Base-by-base conservation (phyloP, 1,284 basidiomycete genomes). In the Naganishia cerealis region DNA sequence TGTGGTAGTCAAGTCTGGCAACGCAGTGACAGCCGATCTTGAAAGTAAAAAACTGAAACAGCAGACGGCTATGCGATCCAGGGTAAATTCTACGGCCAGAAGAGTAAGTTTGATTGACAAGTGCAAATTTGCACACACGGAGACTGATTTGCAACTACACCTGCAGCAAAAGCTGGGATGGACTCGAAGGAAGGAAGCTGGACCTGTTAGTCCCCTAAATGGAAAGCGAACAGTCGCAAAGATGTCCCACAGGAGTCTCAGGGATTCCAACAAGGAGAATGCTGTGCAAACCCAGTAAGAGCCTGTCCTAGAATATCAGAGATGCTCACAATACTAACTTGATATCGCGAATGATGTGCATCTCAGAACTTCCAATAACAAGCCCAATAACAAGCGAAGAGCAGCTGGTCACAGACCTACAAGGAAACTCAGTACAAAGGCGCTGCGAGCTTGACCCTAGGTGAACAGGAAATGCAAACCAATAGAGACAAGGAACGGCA, bases 91-190 rank as follows among this genome's bases (percentile, higher is more conserved):
- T 5, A 57, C 59, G n/a, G 46, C 59, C 8, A 53, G 67, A 50
- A 68, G 67, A 29, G 67, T 68, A 46, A 65, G 67, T 67, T 12
- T 26, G 24, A 8, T 4, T 36, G 18, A 12, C 9, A 33, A 12
- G 18, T 13, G 42, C 13, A 21, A 21, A 12, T 6, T 6, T 12
- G 5, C n/a, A 40, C 40, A 18, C 24, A 59, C 10, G 9, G 18
- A 10, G 16, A 43, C 66, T 53, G 4, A 54, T 1, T 6, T 10
- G 2, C 18, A 9, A 29, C n/a, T 61, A 18, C 15, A 21, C 16
- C 18, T 50, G 38, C 16, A 68, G 67, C 42, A 62, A 50, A 57
- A 65, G 61, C 54, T 68, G 39, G 67, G 67, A 12, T 68, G 67
- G 67, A 18, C 36, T 26, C 52, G 67, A 36, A 33, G 67, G 18